phyloP scores from a whole-genome alignment of 192 early-diverging fungal species.

The Powellomyces hirtus region DNA sequence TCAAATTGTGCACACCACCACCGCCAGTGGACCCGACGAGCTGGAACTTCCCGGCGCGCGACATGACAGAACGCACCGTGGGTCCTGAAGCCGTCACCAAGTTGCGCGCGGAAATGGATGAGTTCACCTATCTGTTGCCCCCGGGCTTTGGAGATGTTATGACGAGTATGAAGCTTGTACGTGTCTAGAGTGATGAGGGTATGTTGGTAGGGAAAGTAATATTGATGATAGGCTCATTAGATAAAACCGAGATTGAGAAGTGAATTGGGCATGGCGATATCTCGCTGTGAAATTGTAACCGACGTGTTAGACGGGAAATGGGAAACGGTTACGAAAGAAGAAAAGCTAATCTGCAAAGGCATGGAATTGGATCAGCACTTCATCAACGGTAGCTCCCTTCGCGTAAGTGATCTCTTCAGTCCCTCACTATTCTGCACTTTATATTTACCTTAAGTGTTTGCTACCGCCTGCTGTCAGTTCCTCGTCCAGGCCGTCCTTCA shows the following conservation, averaged over 20 bases:
- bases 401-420: too few relatives aligned
- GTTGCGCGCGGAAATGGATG: constrained; percentile 39
- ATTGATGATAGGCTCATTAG: too few relatives aligned
- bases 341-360: constrained; percentile 43
- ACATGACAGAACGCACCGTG: constrained; percentile 17
- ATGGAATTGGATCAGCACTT: constrained; percentile 43
- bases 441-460: background rate
- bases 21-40: constrained; percentile 26
- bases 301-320: constrained; percentile 38
- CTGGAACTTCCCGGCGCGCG: constrained; percentile 33
- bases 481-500: constrained; percentile 41
- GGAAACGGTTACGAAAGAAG: constrained; percentile 37
- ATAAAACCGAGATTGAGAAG: constrained; percentile 22
- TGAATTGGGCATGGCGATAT: constrained; percentile 41
- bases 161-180: constrained; percentile 33
- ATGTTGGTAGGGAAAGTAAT: too few relatives aligned
- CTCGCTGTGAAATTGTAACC: constrained; percentile 33
- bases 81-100: constrained; percentile 29
- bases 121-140: constrained; percentile 37
- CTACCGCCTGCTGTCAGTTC: constrained; percentile 9
- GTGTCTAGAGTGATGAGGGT: too few relatives aligned
- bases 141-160: constrained; percentile 38
- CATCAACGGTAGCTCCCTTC: constrained; percentile 26
- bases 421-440: background rate
- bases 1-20: constrained; percentile 46